These are phyloP conservation scores for Chlorophyllum brunneum DNA, from an alignment of 768 basidiomycete genomes.

Conservation along the genomic window DNA sequence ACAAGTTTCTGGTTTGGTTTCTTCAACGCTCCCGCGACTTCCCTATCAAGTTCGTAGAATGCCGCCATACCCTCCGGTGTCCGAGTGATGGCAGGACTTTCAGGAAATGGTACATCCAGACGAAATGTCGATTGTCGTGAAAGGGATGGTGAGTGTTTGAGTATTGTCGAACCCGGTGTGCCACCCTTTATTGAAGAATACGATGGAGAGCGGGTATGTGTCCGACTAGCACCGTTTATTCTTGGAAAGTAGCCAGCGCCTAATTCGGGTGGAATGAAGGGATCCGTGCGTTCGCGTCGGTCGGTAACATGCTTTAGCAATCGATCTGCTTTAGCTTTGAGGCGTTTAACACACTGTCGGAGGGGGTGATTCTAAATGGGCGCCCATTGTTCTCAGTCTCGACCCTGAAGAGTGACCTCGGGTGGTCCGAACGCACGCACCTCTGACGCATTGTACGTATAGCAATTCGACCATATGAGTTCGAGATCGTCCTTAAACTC, in stretches of 20 bases:
- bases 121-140: conserved; percentile 6
- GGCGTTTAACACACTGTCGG: conserved; percentile 72
- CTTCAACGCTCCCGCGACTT: conserved; percentile 29
- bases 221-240: conserved; percentile 37
- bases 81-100: conserved; percentile 65
- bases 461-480: conserved; percentile 96
- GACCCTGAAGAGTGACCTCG: background rate
- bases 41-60: conserved; percentile 58
- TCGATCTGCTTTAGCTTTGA: conserved; percentile 81
- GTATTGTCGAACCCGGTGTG: conserved; percentile 25
- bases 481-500: conserved; percentile 94
- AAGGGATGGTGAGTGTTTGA: conserved; percentile 23
- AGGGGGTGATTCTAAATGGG: conserved; percentile 76
- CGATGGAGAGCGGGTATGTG: conserved; percentile 37
- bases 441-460: conserved; percentile 87
- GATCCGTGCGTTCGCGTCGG: conserved; percentile 75
- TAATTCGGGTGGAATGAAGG: conserved; percentile 52
- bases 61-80: conserved; percentile 70
- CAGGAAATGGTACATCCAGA: conserved; percentile 51
- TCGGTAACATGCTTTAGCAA: conserved; percentile 89
- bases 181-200: conserved; percentile 23
- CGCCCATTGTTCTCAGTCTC: conserved; percentile 3
- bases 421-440: conserved; percentile 53
- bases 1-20: conserved; percentile 18
- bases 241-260: conserved; percentile 26